Conservation (phyloP, 2,329 filamentous ascomycete genomes). For the Pseudogymnoascus sp. region DNA sequence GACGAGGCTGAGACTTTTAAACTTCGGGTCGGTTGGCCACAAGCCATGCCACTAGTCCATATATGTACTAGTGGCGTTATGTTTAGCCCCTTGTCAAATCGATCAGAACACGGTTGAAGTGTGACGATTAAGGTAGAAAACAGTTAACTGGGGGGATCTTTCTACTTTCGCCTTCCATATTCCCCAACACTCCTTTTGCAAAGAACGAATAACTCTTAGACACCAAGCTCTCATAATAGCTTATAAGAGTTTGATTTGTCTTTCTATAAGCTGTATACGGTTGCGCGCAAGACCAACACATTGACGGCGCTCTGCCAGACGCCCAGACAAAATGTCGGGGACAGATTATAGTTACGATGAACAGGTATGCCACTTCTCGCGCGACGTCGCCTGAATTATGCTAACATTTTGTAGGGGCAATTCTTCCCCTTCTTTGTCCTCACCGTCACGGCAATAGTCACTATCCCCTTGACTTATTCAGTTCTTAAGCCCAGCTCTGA, state of each 20-base stretch:
- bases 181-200: conserved; percentile 5
- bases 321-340: conserved; percentile 28
- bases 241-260: neutral
- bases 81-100: conserved; percentile 10
- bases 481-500: conserved; percentile 72
- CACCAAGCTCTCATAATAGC: neutral
- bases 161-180: conserved; percentile 5
- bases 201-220: neutral
- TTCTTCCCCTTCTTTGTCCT: conserved; percentile 99
- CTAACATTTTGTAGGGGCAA: conserved; percentile 58
- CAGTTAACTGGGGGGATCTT: conserved; percentile 3
- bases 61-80: neutral
- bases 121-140: conserved; percentile 8
- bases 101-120: conserved; percentile 11
- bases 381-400: neutral
- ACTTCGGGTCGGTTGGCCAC: conserved; percentile 1
- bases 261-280: neutral
- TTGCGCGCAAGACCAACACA: neutral
- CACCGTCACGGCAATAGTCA: conserved; percentile 80
- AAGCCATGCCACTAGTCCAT: neutral
- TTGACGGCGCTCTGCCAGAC: conserved; percentile 5
- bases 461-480: conserved; percentile 82
- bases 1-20: conserved; percentile 7
- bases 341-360: conserved; percentile 97
- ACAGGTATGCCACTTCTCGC: conserved; percentile 47